Evolutionary conservation across 495 filamentous ascomycete species (phyloP).

Genomic region (Recurvomyces mirabilis): DNA sequence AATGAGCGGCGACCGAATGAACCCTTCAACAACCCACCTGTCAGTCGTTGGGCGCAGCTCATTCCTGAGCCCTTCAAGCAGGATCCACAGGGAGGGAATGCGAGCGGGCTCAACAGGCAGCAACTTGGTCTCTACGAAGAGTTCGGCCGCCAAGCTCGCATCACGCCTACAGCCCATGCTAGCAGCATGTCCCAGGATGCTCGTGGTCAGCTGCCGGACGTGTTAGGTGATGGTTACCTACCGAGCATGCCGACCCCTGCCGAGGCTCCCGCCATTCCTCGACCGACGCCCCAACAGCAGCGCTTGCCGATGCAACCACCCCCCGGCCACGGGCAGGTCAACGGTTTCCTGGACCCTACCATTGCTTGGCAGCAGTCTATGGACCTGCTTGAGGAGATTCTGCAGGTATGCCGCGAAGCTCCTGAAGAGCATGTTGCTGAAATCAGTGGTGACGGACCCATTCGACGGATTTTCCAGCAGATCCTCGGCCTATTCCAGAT

Average conservation of each 20-base stretch:
- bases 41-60: constrained; percentile 75
- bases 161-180: constrained; percentile 40
- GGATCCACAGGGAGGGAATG: constrained; percentile 38
- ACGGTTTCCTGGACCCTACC: constrained; percentile 54
- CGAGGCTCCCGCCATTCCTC: constrained; percentile 64
- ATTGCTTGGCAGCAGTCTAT: constrained; percentile 53
- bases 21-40: constrained; percentile 67
- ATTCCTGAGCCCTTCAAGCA: constrained; percentile 87
- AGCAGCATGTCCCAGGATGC: constrained; percentile 48
- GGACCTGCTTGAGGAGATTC: constrained; percentile 58
- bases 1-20: constrained; percentile 59
- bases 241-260: constrained; percentile 70
- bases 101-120: constrained; percentile 66
- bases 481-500: constrained; percentile 41
- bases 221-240: constrained; percentile 68
- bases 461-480: constrained; percentile 35
- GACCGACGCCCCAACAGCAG: constrained; percentile 51
- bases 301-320: constrained; percentile 32
- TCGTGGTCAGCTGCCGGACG: constrained; percentile 52
- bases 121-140: constrained; percentile 94
- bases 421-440: constrained; percentile 61
- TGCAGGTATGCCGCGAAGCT: constrained; percentile 50
- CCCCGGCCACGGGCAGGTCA: constrained; percentile 37
- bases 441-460: constrained; percentile 33
- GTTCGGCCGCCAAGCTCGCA: constrained; percentile 72